Conservation (phyloP, 495 filamentous ascomycete species). For the Clohesyomyces aquaticus region DNA sequence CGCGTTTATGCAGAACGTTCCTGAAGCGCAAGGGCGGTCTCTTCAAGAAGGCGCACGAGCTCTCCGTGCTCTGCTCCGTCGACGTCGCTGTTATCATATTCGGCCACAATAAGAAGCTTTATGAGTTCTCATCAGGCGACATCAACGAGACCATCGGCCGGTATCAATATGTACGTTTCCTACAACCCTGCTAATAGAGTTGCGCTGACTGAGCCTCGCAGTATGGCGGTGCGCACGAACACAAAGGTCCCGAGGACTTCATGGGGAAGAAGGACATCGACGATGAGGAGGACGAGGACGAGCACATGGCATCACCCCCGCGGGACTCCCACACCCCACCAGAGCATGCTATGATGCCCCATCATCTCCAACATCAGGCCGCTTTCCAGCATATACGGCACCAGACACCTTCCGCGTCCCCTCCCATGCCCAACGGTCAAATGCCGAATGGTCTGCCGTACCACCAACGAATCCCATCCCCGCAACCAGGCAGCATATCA, state of each 20-base stretch:
- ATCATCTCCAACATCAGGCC: conserved; percentile 75
- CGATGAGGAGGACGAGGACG: conserved; percentile 84
- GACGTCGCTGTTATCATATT: conserved; percentile 99
- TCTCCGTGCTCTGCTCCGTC: conserved; percentile 95
- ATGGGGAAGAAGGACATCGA: conserved; percentile 79
- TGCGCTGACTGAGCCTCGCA: conserved; percentile 48
- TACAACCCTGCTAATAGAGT: conserved; percentile 15
- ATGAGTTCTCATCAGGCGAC: conserved; percentile 93
- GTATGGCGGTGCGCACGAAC: conserved; percentile 91
- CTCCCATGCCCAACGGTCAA: conserved; percentile 81
- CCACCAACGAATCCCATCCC: conserved; percentile 74
- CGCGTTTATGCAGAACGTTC: conserved; percentile 72
- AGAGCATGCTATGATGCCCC: conserved; percentile 66
- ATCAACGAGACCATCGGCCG: conserved; percentile 85
- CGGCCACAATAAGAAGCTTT: conserved; percentile 95
- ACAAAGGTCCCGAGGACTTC: conserved; percentile 95
- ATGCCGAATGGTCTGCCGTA: conserved; percentile 78
- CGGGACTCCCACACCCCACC: conserved; percentile 62
- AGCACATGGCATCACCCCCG: conserved; percentile 64
- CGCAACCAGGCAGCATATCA: conserved; percentile 74
- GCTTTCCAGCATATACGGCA: conserved; percentile 79
- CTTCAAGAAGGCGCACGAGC: conserved; percentile 99
- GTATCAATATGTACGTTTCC: conserved; percentile 78
- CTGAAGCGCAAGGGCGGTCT: conserved; percentile 97
- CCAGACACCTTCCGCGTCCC: conserved; percentile 81